Conservation (phyloP, 768 basidiomycete species). For the Neoboletus brunneissimus region DNA sequence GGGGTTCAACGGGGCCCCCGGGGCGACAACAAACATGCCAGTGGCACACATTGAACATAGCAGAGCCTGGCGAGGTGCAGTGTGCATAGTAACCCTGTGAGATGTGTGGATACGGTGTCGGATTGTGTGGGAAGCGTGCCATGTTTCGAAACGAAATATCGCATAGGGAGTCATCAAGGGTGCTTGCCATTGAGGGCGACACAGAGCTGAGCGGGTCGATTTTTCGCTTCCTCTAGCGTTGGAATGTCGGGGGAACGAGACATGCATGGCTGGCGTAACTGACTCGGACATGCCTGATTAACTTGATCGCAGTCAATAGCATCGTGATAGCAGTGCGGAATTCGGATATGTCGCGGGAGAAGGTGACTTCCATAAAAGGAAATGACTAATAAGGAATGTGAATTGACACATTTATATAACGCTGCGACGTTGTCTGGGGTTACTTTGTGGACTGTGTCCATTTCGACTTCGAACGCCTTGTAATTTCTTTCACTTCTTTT, state of each 20-base stretch:
- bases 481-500: neutral
- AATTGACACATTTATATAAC: neutral
- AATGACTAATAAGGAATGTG: neutral
- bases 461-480: slow-evolving; percentile 2
- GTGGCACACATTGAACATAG: neutral
- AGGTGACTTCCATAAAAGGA: neutral
- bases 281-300: too few relatives aligned
- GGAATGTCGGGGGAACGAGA: neutral
- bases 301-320: neutral
- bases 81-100: neutral
- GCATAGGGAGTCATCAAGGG: neutral
- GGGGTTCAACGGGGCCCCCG: neutral
- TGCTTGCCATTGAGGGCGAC: neutral
- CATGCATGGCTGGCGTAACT: too few relatives aligned
- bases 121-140: neutral
- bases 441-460: slow-evolving; percentile 22
- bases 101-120: neutral
- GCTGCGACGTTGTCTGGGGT: neutral
- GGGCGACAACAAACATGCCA: neutral
- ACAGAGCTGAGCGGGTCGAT: neutral
- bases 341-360: neutral
- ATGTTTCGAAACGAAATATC: neutral
- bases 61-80: neutral
- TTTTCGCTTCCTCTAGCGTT: neutral
- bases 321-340: too few relatives aligned